phyloP scores from a whole-genome alignment of 176 grass and related monocot genomes.

The Pontederia crassipes region DNA sequence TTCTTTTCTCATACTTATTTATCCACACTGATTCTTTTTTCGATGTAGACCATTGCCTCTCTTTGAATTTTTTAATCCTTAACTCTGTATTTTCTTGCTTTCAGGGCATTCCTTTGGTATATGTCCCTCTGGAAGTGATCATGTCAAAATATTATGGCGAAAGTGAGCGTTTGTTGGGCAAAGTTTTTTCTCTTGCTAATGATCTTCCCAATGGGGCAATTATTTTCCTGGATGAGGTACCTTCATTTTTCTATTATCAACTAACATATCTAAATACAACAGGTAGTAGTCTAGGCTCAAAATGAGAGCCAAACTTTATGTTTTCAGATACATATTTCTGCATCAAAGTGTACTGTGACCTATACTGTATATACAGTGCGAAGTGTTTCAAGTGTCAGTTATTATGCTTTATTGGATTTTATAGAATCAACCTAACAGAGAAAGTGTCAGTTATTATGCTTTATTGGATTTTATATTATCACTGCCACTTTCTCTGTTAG shows the following conservation, averaged over 20 bases:
- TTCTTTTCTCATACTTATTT: no score
- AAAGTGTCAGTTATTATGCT: neutral
- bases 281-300: neutral
- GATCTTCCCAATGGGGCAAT: conserved; percentile 89
- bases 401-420: conserved; percentile 10
- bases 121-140: conserved; percentile 86
- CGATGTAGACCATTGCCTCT: no score
- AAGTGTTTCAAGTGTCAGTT: neutral
- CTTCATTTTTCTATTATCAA: conserved; percentile 1
- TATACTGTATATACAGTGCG: no score
- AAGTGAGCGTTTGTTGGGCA: conserved; percentile 77
- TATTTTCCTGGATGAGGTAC: conserved; percentile 93
- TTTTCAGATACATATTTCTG: neutral
- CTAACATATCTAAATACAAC: neutral
- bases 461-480: conserved; percentile 9
- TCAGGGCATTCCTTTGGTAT: conserved; percentile 84
- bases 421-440: no score
- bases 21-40: no score
- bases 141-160: conserved; percentile 99
- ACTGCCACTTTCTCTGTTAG: conserved; percentile 27
- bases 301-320: no score
- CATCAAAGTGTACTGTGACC: neutral
- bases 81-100: conserved; percentile 13
- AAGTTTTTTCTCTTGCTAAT: conserved; percentile 93
- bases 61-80: conserved; percentile 9